Evolutionary conservation across 441 rosid species (phyloP), one percentile per base, ranked within the genome.

Genomic region (Bocquillonia castaneifolia): DNA sequence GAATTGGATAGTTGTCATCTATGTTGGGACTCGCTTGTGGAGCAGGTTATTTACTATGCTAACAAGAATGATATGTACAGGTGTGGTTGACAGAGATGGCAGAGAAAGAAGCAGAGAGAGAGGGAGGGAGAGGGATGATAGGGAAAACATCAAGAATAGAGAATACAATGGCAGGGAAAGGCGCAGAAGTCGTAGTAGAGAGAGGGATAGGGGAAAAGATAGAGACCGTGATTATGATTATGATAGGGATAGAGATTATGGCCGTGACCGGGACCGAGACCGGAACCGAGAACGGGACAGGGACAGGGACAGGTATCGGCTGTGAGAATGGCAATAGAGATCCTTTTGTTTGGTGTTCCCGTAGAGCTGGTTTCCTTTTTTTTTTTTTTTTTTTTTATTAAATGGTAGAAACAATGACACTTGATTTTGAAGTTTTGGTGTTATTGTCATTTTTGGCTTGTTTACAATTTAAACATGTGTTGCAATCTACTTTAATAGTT

Each of bases 151-250:
- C 75, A 84, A 63, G 77, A 71, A 42, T 69, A 78, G 88, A 75
- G 89, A 77, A 26, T 80, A 82, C 58, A 82, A 83, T 52, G 84
- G 77, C n/a, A 84, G 85, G 80, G 87, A 86, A 63, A 86, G 91
- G 74, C 89, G 64, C 32, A 84, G 88, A n/a, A 92, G 97, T 78
- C 78, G 86, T 59, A 90, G 96, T 76, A 79, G 90, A 72, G 88
- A 83, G 70, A 76, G 88, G 54, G 88, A 81, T 37, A 74, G 89
- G 48, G 88, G 79, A 58, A 83, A 76, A 53, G 87, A 80, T 71
- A 72, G 83, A 61, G 84, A 77, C 15, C 74, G 87, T 28, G 90
- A 82, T 61, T 75, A 82, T 71, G 87, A 77, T 68, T 64, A 77
- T 68, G 88, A 81, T 59, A 79, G 81, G 55, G 81, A 82, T 53